These are phyloP conservation scores for Zarea fungicola DNA, from an alignment of 2,329 filamentous ascomycete genomes.

Conservation along the genomic window DNA sequence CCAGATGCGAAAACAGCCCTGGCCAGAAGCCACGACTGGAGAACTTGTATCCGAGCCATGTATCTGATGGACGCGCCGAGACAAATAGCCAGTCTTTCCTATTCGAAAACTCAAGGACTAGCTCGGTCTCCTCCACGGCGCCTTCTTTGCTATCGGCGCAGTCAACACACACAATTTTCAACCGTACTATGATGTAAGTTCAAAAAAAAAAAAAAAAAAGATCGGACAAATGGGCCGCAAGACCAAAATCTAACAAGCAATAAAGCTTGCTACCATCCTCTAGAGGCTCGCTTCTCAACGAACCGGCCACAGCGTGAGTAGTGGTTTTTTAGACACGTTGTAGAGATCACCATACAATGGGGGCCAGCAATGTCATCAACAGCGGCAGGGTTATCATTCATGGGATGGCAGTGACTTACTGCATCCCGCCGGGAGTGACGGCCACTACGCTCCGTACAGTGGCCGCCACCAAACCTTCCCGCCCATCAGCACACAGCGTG, in stretches of 20 bases:
- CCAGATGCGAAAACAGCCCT: conserved; percentile 1
- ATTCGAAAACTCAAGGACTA: conserved; percentile 6
- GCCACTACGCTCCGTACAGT: conserved; percentile 1
- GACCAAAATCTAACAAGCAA: neutral
- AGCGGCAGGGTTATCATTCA: neutral
- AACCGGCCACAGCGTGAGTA: conserved; percentile 5
- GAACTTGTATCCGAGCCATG: conserved; percentile 1
- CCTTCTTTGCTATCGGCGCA: neutral
- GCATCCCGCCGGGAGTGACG: conserved; percentile 3
- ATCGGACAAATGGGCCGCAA: neutral
- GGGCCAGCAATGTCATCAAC: neutral
- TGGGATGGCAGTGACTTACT: conserved; percentile 9
- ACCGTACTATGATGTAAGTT: conserved; percentile 4
- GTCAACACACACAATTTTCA: neutral
- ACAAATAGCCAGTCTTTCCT: conserved; percentile 3
- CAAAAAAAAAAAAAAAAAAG: no score
- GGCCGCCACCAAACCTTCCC: conserved; percentile 17
- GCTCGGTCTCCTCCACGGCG: conserved; percentile 7
- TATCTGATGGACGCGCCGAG: conserved; percentile 3
- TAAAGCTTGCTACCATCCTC: conserved; percentile 6
- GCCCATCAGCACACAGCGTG: conserved; percentile 19
- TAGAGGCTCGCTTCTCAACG: neutral
- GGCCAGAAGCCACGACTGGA: neutral
- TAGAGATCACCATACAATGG: conserved; percentile 3
- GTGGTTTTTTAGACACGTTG: neutral